phyloP scores from a whole-genome alignment of 1,284 basidiomycete species.

The Fomitopsis betulina region DNA sequence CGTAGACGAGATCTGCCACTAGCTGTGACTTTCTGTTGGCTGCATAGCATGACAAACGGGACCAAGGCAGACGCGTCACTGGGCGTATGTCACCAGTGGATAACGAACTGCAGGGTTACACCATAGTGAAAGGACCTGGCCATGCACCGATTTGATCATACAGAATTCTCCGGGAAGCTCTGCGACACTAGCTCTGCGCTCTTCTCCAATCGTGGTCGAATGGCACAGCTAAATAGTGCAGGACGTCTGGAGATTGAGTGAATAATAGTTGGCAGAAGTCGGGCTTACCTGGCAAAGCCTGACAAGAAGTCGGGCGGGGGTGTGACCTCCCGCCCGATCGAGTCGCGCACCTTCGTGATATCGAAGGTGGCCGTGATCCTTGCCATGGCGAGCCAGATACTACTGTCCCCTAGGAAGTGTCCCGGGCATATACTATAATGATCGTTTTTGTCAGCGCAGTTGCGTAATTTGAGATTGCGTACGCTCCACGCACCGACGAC shows the following conservation, averaged over 20 bases:
- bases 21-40: too few species aligned
- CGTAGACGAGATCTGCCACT: too few species aligned
- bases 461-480: too few species aligned
- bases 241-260: too few species aligned
- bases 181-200: not conserved
- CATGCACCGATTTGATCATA: too few species aligned
- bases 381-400: conserved; percentile 2
- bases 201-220: not conserved
- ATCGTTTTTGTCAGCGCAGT: too few species aligned
- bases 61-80: too few species aligned
- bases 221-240: not conserved
- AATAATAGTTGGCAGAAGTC: too few species aligned
- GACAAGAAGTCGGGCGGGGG: not conserved
- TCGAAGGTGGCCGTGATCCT: conserved; percentile 1
- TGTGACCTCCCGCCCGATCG: not conserved
- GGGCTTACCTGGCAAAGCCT: conserved; percentile 1
- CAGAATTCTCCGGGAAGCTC: not conserved
- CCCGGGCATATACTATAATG: conserved; percentile 6
- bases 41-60: too few species aligned
- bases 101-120: too few species aligned
- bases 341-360: not conserved
- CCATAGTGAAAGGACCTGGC: too few species aligned
- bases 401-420: conserved; percentile 2
- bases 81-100: too few species aligned
- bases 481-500: conserved; percentile 21